Evolutionary conservation across 441 rosid species (phyloP).

Genomic region (Bruguiera hainesii): DNA sequence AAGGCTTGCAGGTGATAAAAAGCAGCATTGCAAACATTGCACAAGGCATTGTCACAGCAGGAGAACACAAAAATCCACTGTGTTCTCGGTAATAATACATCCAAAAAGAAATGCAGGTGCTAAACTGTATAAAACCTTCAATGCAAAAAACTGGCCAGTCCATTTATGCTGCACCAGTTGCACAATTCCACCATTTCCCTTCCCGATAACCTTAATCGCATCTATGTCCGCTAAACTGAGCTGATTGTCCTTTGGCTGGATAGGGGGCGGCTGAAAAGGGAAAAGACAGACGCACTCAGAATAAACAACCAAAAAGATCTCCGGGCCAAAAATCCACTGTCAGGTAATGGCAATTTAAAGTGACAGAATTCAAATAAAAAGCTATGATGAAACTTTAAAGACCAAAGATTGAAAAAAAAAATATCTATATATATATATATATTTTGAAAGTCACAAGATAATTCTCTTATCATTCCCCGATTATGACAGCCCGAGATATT

Average conservation of each 20-base stretch:
- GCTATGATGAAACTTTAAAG: too few species aligned
- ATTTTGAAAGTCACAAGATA: too few species aligned
- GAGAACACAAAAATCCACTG: neutral
- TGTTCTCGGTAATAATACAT: too few species aligned
- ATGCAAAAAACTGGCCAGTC: conserved; percentile 92
- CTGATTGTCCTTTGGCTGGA: conserved; percentile 75
- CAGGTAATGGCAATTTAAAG: neutral
- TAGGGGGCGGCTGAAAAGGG: conserved; percentile 66
- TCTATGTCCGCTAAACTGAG: conserved; percentile 80
- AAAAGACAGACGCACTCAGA: neutral
- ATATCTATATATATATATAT: too few species aligned
- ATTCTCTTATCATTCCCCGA: too few species aligned
- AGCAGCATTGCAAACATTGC: neutral
- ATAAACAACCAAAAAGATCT: neutral
- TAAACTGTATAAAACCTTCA: conserved; percentile 54
- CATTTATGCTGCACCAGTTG: conserved; percentile 98
- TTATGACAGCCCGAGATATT: too few species aligned
- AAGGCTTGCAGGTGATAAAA: neutral
- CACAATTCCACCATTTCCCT: conserved; percentile 93
- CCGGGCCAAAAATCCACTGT: neutral
- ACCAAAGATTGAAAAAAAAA: too few species aligned
- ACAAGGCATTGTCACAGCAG: neutral
- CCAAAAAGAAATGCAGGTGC: neutral
- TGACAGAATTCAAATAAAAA: too few species aligned
- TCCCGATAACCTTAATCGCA: conserved; percentile 77